Base-by-base conservation (phyloP, 306 rosid species). In the Sesbania bispinosa region DNA sequence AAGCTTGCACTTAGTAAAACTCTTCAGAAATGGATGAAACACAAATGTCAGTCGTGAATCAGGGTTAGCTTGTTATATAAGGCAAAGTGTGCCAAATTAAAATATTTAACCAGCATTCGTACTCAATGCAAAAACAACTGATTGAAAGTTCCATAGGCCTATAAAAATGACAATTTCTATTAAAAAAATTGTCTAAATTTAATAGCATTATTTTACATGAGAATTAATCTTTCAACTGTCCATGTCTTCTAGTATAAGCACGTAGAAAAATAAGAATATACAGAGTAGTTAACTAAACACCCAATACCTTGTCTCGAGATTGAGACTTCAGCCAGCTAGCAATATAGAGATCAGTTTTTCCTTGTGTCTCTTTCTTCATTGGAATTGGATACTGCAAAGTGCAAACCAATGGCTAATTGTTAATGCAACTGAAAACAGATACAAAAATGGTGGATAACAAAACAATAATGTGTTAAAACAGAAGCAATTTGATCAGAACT, bases 251-350 rank as follows among this genome's bases (percentile, higher is more conserved):
- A n/a, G n/a, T n/a, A 54, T 72, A 35, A 20, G 48, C 55, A 39
- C 26, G 46, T n/a, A n/a, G n/a, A n/a, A n/a, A n/a, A n/a, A n/a
- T n/a, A n/a, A n/a, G n/a, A n/a, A n/a, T n/a, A n/a, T n/a, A n/a
- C 65, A 14, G 19, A 55, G 69, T 51, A 42, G 73, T 38, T 8
- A 74, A 51, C 15, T 10, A 32, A 29, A 67, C 29, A 69, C 26
- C 29, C 66, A 72, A 50, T 84, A 92, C 98, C 92, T 89, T 94
- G 72, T 94, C 95, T 9, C 96, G 90, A 33, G 86, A 75, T 67
- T 87, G 93, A 63, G 97, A 89, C 79, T 83, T 89, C 20, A 94
- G 89, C 98, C 98, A 94, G 74, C 92, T 87, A 70, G 83, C 80
- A 69, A 94, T 69, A 53, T 81, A 87, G 66, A 85, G 85, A 82